phyloP scores from a whole-genome alignment of 495 filamentous ascomycete species.

The Aspergillus homomorphus region DNA sequence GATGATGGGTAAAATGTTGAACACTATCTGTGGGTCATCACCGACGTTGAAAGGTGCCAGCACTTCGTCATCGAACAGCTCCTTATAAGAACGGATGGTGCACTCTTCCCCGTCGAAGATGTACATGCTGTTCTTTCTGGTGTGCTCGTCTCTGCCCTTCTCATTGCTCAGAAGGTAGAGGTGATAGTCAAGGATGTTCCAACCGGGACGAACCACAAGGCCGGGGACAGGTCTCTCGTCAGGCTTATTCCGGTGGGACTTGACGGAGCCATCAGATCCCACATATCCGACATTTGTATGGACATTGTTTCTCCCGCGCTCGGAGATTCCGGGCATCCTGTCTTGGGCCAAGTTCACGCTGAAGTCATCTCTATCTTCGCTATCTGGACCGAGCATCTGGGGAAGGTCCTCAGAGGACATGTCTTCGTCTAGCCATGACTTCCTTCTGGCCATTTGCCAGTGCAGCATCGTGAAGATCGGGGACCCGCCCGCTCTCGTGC shows the following conservation, averaged over 20 bases:
- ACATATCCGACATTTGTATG: neutral
- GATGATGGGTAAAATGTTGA: conserved; percentile 29
- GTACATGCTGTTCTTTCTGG: conserved; percentile 20
- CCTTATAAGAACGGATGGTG: conserved; percentile 19
- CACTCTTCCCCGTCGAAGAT: conserved; percentile 29
- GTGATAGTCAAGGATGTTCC: conserved; percentile 36
- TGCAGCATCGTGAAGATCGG: neutral
- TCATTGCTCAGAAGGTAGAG: conserved; percentile 32
- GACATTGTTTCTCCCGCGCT: neutral
- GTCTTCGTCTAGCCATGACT: neutral
- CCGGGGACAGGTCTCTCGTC: neutral
- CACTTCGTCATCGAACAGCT: conserved; percentile 17
- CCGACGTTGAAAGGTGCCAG: conserved; percentile 12
- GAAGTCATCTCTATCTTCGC: neutral
- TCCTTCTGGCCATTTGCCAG: neutral
- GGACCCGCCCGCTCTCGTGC: neutral
- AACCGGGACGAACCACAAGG: conserved; percentile 25
- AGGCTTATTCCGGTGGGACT: neutral
- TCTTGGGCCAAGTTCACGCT: neutral
- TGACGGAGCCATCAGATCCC: neutral
- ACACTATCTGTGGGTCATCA: conserved; percentile 22
- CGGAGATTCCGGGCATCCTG: neutral
- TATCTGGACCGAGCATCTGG: neutral
- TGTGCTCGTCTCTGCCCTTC: conserved; percentile 9
- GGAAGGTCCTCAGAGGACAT: neutral